Evolutionary conservation across 1,139 yeast genomes (phyloP).

Genomic region (Candida albicans): DNA sequence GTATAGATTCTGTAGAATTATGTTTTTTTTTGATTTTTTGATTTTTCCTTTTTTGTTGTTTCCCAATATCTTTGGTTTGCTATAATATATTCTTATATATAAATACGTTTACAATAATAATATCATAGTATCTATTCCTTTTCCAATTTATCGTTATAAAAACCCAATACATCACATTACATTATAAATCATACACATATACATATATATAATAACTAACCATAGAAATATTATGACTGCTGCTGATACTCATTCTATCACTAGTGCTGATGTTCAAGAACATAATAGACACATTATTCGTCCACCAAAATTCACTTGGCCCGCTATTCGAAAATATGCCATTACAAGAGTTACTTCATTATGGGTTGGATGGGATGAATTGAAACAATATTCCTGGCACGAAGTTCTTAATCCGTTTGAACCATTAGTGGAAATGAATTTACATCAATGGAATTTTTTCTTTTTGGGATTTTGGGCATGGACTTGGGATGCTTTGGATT

Average conservation of each 20-base stretch:
- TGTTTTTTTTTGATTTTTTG: too few species aligned
- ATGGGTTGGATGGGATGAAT: constrained; percentile 32
- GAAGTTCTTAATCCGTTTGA: constrained; percentile 39
- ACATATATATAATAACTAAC: not conserved
- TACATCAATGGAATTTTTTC: constrained; percentile 39
- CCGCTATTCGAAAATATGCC: constrained; percentile 27
- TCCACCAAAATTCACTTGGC: constrained; percentile 32
- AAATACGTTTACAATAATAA: too few species aligned
- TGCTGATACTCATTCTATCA: constrained; percentile 8
- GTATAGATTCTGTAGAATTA: too few species aligned
- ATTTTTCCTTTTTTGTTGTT: too few species aligned
- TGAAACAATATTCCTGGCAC: constrained; percentile 24
- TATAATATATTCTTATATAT: too few species aligned
- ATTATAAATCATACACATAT: too few species aligned
- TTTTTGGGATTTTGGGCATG: constrained; percentile 37
- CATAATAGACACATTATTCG: constrained; percentile 35
- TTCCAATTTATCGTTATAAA: too few species aligned
- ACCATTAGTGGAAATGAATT: constrained; percentile 28
- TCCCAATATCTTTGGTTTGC: too few species aligned
- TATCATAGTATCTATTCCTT: too few species aligned
- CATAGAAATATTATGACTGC: constrained; percentile 5
- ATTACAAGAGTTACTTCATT: constrained; percentile 32
- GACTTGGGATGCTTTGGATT: constrained; percentile 49
- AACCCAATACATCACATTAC: too few species aligned
- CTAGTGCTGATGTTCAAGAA: constrained; percentile 58